Evolutionary conservation across 257 asterid genomes (phyloP).

Genomic region (Thymus mandschuricus): DNA sequence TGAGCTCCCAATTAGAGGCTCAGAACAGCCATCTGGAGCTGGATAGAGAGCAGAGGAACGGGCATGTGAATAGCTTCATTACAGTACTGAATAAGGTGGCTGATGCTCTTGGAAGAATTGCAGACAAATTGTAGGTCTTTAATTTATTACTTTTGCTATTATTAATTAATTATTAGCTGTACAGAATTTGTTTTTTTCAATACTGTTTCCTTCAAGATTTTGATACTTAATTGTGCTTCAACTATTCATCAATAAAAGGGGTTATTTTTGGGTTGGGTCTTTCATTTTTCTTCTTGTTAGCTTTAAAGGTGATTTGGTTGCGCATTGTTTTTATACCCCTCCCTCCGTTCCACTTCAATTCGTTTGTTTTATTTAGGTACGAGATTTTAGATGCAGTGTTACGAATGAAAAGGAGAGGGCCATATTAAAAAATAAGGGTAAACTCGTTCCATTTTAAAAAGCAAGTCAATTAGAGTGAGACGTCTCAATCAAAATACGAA

Average conservation of each 20-base stretch:
- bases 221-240: conserved; percentile 29
- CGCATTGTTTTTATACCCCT: background rate
- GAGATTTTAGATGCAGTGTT: too few species aligned
- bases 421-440: too few species aligned
- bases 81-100: conserved; percentile 76
- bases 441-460: too few species aligned
- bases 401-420: too few species aligned
- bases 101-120: conserved; percentile 83
- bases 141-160: background rate
- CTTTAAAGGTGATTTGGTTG: conserved; percentile 6
- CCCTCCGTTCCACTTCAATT: too few species aligned
- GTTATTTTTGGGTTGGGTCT: background rate
- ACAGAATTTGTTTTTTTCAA: conserved; percentile 36
- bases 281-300: background rate
- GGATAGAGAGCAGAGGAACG: conserved; percentile 80
- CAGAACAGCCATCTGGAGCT: conserved; percentile 61
- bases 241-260: conserved; percentile 18
- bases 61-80: conserved; percentile 61
- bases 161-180: conserved; percentile 26
- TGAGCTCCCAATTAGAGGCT: conserved; percentile 74
- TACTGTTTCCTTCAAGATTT: conserved; percentile 11
- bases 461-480: too few species aligned
- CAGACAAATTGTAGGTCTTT: conserved; percentile 70
- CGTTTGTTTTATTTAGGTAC: too few species aligned
- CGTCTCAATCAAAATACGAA: too few species aligned